Percentiles rank a stretch among this genome's conserved stretches.
phyloP scores from a whole-genome alignment of 129 eudicot genomes.

The Artemisia tridentata region DNA sequence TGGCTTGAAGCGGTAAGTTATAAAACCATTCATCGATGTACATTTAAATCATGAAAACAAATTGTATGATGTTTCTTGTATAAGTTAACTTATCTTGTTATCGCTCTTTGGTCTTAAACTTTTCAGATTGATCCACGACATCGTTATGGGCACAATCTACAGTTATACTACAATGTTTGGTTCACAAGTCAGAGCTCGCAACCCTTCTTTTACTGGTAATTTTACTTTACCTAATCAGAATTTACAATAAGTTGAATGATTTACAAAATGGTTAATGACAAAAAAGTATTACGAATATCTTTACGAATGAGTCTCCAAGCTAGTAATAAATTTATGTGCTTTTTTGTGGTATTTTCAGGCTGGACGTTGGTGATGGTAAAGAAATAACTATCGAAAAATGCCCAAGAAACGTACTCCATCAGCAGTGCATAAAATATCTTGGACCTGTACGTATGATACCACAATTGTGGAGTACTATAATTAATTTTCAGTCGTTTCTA shows the following conservation, averaged over 20 bases:
- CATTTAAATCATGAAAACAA: background rate
- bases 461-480: too few species aligned
- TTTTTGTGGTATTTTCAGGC: conserved; percentile 43
- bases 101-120: background rate
- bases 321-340: too few species aligned
- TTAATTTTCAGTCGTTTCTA: too few species aligned
- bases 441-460: conserved; percentile 56
- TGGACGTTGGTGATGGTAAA: conserved; percentile 91
- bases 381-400: conserved; percentile 67
- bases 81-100: background rate
- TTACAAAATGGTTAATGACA: too few species aligned
- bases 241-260: too few species aligned
- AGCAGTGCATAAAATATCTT: conserved; percentile 79
- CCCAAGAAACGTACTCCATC: conserved; percentile 56
- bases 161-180: conserved; percentile 65
- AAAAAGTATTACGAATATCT: too few species aligned
- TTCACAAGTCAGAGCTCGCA: conserved; percentile 63
- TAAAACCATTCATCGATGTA: background rate
- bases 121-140: conserved; percentile 76
- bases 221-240: too few species aligned
- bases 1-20: conserved; percentile 99
- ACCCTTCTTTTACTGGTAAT: conserved; percentile 82
- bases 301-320: too few species aligned
- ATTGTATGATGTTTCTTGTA: background rate
- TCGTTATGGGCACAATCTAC: conserved; percentile 79